Conservation (phyloP, 805 yeast species). For the Hagleromyces aurorensis region DNA sequence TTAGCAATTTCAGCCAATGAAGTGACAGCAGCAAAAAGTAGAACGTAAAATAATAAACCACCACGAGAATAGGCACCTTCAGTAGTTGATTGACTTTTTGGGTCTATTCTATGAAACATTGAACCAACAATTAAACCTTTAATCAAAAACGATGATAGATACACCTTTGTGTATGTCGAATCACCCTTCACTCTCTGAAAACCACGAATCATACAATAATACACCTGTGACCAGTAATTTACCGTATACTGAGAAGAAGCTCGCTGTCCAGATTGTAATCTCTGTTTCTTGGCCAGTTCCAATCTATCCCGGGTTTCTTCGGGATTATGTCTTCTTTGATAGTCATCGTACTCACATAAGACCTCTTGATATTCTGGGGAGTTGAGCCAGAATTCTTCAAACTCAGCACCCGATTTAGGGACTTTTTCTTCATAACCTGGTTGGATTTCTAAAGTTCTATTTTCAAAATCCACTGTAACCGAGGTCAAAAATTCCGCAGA, state of each 20-base stretch:
- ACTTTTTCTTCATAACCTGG: conserved; percentile 44
- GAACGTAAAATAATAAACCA: conserved; percentile 54
- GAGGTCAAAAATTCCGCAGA: conserved; percentile 63
- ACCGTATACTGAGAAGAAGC: conserved; percentile 36
- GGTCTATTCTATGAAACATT: conserved; percentile 43
- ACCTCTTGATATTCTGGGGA: conserved; percentile 45
- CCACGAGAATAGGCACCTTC: conserved; percentile 54
- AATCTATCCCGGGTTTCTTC: conserved; percentile 34
- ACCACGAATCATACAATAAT: conserved; percentile 46
- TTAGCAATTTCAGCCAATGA: conserved; percentile 55
- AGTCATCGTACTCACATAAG: conserved; percentile 33
- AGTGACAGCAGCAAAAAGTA: conserved; percentile 52
- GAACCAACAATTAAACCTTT: conserved; percentile 58
- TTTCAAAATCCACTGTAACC: conserved; percentile 54
- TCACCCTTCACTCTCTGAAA: conserved; percentile 49
- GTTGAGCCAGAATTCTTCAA: conserved; percentile 50
- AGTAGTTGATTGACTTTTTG: conserved; percentile 35
- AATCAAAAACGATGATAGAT: conserved; percentile 43
- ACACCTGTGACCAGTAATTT: conserved; percentile 42
- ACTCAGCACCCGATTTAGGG: conserved; percentile 50
- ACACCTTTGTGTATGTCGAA: conserved; percentile 44
- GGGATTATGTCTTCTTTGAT: conserved; percentile 36
- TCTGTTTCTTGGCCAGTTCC: conserved; percentile 35
- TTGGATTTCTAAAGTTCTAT: conserved; percentile 38
- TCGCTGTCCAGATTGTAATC: conserved; percentile 36